Evolutionary conservation across 768 basidiomycete species (phyloP), one percentile per base, ranked within the genome.

Genomic region (Auricularia heimuer): DNA sequence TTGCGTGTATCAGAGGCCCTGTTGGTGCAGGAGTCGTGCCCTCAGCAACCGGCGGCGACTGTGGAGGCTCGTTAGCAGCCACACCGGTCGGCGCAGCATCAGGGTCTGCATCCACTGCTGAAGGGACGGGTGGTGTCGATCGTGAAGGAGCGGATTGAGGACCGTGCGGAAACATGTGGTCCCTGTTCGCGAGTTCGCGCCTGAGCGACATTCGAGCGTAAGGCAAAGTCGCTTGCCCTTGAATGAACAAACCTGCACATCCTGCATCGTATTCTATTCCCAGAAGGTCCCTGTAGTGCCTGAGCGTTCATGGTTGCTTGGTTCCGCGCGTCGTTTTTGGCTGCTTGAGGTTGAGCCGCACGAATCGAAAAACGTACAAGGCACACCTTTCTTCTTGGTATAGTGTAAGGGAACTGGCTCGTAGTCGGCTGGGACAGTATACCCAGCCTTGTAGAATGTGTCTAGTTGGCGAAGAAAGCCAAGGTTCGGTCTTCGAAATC

Each of bases 81-180:
- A 42, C 62, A 10, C 11, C 7, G 6, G 21, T 35, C 21, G 36
- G 12, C n/a, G 35, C n/a, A 16, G 33, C n/a, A 18, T 14, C 7
- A 18, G 63, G 34, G 16, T 29, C 56, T 18, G 18, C 56, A 10
- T n/a, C 24, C 14, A 29, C 24, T 7, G 24, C 24, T 8, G 24
- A 8, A 35, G 56, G 10, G 4, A 24, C 4, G 6, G 56, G 14
- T 60, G 29, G 29, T 14, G 39, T 42, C 7, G 54, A 0, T n/a
- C 11, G 18, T 18, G 54, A 54, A 54, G 54, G n/a, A 24, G 45
- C 37, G 14, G 33, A 8, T n/a, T 16, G n/a, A 34, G 24, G 89
- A 4, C 88, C 89, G 70, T 95, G 93, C 73, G 94, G 90, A 58
- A 94, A 83, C 90, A 98, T 93, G 72, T 97, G 91, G 71, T 94